Percentiles rank a stretch among this genome's conserved stretches.
Conservation (phyloP, 2,329 filamentous ascomycete species). For the Triangularia setosa region DNA sequence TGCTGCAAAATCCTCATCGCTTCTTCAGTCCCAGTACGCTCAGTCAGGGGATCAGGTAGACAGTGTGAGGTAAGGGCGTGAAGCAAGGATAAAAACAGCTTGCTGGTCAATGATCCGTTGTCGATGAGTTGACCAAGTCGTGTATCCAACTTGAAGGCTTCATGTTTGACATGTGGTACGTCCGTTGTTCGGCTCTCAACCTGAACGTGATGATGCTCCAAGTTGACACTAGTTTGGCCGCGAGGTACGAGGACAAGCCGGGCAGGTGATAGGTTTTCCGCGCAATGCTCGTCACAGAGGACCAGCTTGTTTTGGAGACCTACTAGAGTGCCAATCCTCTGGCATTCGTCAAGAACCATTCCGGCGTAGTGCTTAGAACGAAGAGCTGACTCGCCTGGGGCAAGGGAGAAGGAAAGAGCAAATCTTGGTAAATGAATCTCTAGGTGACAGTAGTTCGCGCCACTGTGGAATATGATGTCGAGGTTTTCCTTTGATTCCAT, state of each 20-base stretch:
- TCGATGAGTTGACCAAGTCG: conserved; percentile 48
- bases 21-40: conserved; percentile 51
- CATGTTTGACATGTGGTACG: conserved; percentile 24
- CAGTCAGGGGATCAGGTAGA: conserved; percentile 46
- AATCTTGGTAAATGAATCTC: conserved; percentile 44
- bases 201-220: conserved; percentile 29
- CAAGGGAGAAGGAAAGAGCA: conserved; percentile 44
- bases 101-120: conserved; percentile 48
- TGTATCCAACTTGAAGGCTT: conserved; percentile 47
- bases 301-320: conserved; percentile 50
- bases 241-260: conserved; percentile 36
- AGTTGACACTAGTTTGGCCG: conserved; percentile 29
- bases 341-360: conserved; percentile 45
- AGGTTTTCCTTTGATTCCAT: conserved; percentile 36
- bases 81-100: conserved; percentile 47
- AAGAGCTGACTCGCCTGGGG: conserved; percentile 27
- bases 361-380: conserved; percentile 48
- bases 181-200: conserved; percentile 33
- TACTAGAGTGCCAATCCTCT: conserved; percentile 44
- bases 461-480: conserved; percentile 30
- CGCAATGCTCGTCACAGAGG: conserved; percentile 28
- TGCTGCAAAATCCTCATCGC: conserved; percentile 47
- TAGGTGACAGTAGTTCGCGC: conserved; percentile 21
- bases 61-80: conserved; percentile 53
- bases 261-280: background rate